Conservation (phyloP, 495 filamentous ascomycete species). For the Entonaema liquescens region DNA sequence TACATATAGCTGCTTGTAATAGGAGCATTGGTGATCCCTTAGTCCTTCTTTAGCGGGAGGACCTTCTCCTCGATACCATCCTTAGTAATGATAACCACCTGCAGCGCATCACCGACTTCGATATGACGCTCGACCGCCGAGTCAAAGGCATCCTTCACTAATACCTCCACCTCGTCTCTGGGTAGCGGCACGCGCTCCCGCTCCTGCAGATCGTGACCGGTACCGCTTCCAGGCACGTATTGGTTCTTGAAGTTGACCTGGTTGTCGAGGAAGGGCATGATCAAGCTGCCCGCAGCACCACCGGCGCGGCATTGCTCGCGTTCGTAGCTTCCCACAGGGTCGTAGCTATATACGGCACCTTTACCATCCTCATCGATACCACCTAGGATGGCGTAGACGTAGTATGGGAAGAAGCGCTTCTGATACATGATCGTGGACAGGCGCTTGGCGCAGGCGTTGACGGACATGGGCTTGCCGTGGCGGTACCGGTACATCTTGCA, state of each 20-base stretch:
- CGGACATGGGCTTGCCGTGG: constrained; percentile 90
- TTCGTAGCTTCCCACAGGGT: constrained; percentile 96
- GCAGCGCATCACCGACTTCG: constrained; percentile 95
- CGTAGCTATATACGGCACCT: constrained; percentile 95
- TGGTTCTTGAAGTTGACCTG: constrained; percentile 99
- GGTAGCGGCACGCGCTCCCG: constrained; percentile 71
- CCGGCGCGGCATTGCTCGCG: constrained; percentile 94
- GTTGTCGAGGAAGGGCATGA: constrained; percentile 99
- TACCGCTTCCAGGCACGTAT: constrained; percentile 87
- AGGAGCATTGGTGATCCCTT: constrained; percentile 41
- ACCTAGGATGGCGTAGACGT: constrained; percentile 90
- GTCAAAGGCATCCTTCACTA: constrained; percentile 97
- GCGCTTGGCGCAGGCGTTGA: constrained; percentile 91
- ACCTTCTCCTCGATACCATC: constrained; percentile 88
- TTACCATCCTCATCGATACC: constrained; percentile 95
- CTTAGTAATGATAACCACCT: constrained; percentile 91
- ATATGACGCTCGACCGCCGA: constrained; percentile 98
- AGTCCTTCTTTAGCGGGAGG: constrained; percentile 90
- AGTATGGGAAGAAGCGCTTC: constrained; percentile 99
- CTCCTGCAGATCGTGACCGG: constrained; percentile 79
- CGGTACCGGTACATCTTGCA: constrained; percentile 98
- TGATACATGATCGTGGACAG: constrained; percentile 93
- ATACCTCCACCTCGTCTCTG: constrained; percentile 75
- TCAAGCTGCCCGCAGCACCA: constrained; percentile 93
- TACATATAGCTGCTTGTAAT: constrained; percentile 31